phyloP scores from a whole-genome alignment of 2,329 filamentous ascomycete genomes.

The Alternaria burnsii region DNA sequence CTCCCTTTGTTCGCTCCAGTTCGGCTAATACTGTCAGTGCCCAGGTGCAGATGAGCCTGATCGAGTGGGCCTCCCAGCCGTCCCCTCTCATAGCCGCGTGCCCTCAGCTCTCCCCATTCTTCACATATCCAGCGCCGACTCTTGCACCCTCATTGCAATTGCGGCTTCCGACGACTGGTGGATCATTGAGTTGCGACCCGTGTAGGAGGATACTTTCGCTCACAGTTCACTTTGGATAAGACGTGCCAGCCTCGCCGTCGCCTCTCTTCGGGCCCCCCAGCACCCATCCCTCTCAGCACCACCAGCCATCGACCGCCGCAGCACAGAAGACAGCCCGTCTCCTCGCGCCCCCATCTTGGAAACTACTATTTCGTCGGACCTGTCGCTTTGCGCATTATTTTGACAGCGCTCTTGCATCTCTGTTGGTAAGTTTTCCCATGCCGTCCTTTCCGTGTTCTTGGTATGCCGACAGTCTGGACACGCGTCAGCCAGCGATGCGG shows the following conservation, averaged over 20 bases:
- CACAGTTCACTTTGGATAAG: neutral
- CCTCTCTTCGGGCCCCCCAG: slow-evolving; percentile 7
- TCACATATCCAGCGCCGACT: slow-evolving; percentile 10
- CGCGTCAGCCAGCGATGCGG: slow-evolving; percentile 21
- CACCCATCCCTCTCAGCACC: slow-evolving; percentile 4
- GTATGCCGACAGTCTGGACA: slow-evolving; percentile 22
- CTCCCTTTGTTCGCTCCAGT: slow-evolving; percentile 19
- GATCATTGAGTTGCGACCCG: neutral
- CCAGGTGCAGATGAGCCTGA: slow-evolving; percentile 18
- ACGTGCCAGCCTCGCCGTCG: slow-evolving; percentile 2
- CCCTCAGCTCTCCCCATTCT: slow-evolving; percentile 16
- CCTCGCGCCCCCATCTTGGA: neutral
- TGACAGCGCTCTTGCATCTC: neutral
- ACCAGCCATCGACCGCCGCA: slow-evolving; percentile 3
- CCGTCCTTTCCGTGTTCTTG: slow-evolving; percentile 10
- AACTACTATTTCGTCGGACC: neutral
- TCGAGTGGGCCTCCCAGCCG: slow-evolving; percentile 19
- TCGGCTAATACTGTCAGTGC: slow-evolving; percentile 25
- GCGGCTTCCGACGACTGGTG: slow-evolving; percentile 7
- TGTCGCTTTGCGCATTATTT: slow-evolving; percentile 1
- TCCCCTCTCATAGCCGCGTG: slow-evolving; percentile 15
- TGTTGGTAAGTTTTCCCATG: slow-evolving; percentile 20
- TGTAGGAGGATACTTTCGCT: neutral
- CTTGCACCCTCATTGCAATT: slow-evolving; percentile 7
- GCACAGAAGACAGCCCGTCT: neutral